These are phyloP conservation scores for Effrenium voratum DNA, from an alignment of 73 alveolate species.

Conservation along the genomic window DNA sequence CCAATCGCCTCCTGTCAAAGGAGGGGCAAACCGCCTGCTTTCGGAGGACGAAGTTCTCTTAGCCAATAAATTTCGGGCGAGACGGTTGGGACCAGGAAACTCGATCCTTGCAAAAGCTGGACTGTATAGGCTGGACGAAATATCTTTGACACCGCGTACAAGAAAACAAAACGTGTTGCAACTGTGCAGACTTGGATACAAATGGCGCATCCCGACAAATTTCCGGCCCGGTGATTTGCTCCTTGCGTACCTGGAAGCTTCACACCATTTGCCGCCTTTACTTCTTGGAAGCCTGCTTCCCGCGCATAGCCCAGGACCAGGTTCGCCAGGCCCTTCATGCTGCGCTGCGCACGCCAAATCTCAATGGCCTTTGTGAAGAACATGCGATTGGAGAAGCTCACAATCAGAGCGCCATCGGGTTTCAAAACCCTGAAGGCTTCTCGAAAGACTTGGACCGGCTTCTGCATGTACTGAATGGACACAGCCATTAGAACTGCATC, in stretches of 20 bases:
- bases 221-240: too few relatives aligned
- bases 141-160: too few relatives aligned
- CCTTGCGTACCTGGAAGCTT: not conserved
- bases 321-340: constrained; percentile 31
- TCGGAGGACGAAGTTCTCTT: too few relatives aligned
- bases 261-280: constrained; percentile 34
- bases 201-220: too few relatives aligned
- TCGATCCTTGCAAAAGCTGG: too few relatives aligned
- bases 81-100: too few relatives aligned
- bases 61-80: too few relatives aligned
- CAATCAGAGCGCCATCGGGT: constrained; percentile 59
- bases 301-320: not conserved
- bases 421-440: constrained; percentile 35
- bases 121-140: too few relatives aligned
- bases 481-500: constrained; percentile 81
- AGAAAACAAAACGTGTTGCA: too few relatives aligned
- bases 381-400: constrained; percentile 93
- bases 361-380: constrained; percentile 85
- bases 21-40: too few relatives aligned
- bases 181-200: too few relatives aligned
- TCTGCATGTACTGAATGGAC: constrained; percentile 92
- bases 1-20: too few relatives aligned
- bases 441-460: constrained; percentile 25
- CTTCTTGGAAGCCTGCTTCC: constrained; percentile 56
- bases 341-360: constrained; percentile 60